Evolutionary conservation across 805 yeast genomes (phyloP).

Genomic region (Saccharomycopsis javanensis): DNA sequence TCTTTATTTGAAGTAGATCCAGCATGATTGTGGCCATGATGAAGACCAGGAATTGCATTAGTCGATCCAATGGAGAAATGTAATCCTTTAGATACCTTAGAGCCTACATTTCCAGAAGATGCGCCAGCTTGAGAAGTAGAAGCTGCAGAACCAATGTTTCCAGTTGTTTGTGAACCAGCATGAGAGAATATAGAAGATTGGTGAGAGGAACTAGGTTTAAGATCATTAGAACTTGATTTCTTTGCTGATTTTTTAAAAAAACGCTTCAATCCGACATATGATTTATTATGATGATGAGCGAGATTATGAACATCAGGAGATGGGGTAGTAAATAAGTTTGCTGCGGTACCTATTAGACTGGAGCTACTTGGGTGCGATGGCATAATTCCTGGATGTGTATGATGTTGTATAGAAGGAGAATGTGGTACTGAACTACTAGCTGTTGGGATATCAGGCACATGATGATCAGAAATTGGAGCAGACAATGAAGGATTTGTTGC

Average conservation of each 20-base stretch:
- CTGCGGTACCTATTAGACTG: background rate
- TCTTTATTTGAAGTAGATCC: background rate
- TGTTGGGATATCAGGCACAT: conserved; percentile 14
- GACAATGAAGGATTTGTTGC: background rate
- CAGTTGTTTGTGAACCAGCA: background rate
- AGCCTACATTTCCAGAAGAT: conserved; percentile 4
- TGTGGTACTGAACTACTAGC: background rate
- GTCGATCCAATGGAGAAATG: conserved; percentile 14
- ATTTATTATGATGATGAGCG: conserved; percentile 5
- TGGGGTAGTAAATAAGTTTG: conserved; percentile 1
- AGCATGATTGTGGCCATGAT: conserved; percentile 2
- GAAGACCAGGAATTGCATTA: background rate
- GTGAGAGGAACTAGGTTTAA: background rate
- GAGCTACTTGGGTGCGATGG: background rate
- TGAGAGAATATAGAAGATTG: background rate
- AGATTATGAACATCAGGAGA: conserved; percentile 20
- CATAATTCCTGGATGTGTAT: background rate
- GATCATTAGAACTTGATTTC: conserved; percentile 5
- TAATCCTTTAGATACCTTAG: conserved; percentile 15
- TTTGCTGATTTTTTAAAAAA: conserved; percentile 40
- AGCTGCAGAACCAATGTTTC: background rate
- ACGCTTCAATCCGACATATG: conserved; percentile 30
- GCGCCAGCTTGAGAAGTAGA: background rate
- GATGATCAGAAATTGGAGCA: conserved; percentile 3
- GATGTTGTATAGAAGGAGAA: background rate